phyloP scores from a whole-genome alignment of 805 yeast genomes.

The Yarrowia sp. region DNA sequence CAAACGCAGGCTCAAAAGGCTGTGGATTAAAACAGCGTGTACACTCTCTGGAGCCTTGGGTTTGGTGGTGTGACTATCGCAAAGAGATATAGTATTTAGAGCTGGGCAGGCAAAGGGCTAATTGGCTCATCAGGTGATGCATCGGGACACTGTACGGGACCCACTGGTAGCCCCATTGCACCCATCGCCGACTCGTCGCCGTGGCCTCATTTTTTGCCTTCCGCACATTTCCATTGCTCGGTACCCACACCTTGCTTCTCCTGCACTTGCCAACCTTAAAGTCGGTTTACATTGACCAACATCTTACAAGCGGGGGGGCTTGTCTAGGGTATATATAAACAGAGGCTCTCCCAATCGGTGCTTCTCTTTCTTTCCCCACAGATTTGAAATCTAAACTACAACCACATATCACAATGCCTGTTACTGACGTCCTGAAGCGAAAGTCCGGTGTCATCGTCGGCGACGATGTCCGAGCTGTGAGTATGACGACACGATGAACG shows the following conservation, averaged over 20 bases:
- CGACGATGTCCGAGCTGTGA: slow-evolving; percentile 77
- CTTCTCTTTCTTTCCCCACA: slow-evolving; percentile 34
- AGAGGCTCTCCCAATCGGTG: slow-evolving; percentile 29
- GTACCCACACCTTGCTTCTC: slow-evolving; percentile 35
- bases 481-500: slow-evolving; percentile 31
- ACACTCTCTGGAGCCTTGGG: background rate
- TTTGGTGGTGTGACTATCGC: background rate
- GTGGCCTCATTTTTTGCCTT: slow-evolving; percentile 23
- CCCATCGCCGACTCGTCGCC: background rate
- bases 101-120: background rate
- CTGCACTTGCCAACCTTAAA: slow-evolving; percentile 34
- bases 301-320: slow-evolving; percentile 34
- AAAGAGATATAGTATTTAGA: slow-evolving; percentile 1
- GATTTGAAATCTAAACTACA: slow-evolving; percentile 31
- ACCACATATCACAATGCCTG: slow-evolving; percentile 43
- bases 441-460: slow-evolving; percentile 99
- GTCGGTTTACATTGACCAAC: slow-evolving; percentile 32
- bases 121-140: slow-evolving; percentile 8
- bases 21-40: slow-evolving; percentile 17
- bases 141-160: too few species aligned
- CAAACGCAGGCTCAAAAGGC: background rate
- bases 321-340: slow-evolving; percentile 37
- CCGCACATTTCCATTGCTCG: slow-evolving; percentile 37
- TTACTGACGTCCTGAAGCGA: slow-evolving; percentile 73
- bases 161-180: too few species aligned